Evolutionary conservation across 148 eudicot species (phyloP), one percentile per base, ranked within the genome.

Genomic region (Nepenthes gracilis): DNA sequence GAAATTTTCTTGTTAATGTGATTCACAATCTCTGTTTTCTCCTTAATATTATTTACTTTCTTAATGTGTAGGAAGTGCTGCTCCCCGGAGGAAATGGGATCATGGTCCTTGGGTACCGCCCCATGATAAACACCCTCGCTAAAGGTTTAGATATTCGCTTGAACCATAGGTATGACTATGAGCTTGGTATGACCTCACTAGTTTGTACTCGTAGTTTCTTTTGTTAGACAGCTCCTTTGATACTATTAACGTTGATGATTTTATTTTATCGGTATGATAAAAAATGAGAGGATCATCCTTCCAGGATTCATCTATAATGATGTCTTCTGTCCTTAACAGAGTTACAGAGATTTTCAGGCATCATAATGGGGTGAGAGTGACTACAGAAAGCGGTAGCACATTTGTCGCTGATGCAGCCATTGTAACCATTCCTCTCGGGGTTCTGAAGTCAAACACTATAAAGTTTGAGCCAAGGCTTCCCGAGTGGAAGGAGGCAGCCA

Each of bases 21-120:
- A 23, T 23, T 23, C 23, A 23, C 23, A 23, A 23, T 23, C 23
- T 23, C 23, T 23, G 23, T 23, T 23, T 23, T 64, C 52, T 8
- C 36, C 45, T 55, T 55, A 54, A 47, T 66, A n/a, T 51, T 32
- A 37, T 34, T 57, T n/a, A 51, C 53, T 62, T 35, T 43, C 40
- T 63, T 60, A 36, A 33, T 63, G 45, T 40, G 63, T 67, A 89
- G 96, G 96, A 89, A 72, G 96, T 76, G 64, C 70, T 89, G 69
- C 90, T 89, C 67, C 93, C 96, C 35, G 96, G 96, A 54, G 96
- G 96, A 57, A 93, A 89, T 64, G 96, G 96, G 64, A 90, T 89
- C 54, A 89, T 89, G 96, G 90, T 89, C 34, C 78, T 93, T 35
- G 96, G 96, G 36, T 89, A 89, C 69, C 85, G 60, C 38, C 96